Evolutionary conservation across 495 filamentous ascomycete species (phyloP), one percentile per base, ranked within the genome.

Genomic region (Penicillium riverlandense): DNA sequence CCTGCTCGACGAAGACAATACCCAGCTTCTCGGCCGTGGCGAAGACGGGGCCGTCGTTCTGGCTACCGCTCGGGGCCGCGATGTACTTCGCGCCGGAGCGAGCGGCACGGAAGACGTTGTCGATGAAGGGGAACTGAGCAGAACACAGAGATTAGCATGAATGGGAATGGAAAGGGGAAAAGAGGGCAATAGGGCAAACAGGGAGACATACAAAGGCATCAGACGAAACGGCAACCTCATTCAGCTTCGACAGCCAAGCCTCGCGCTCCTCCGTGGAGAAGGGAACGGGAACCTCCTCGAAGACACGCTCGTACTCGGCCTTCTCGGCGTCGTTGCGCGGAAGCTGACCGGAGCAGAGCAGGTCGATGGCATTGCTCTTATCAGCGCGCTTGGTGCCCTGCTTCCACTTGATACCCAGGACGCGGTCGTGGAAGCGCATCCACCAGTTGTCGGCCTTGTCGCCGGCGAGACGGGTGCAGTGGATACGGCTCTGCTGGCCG

Each of bases 371-470:
- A 62, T 98, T 98, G 77, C 83, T 90, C 77, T 97, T 98, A 62
- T 97, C 91, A 32, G 92, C 78, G 35, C 94, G 80, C 79, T 96
- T 97, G 55, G 85, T 86, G 42, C 92, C 91, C 66, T 91, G 88
- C 79, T 95, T 96, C 85, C 86, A 98, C 71, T 91, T 88, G 65
- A 97, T 80, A 58, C 75, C 74, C 29, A 96, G 74, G 7, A 90
- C 82, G 31, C 86, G 85, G 40, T 88, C 83, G 71, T 95, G 85
- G 78, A 96, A 96, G 54, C 92, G 84, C 71, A 97, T 83, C 92
- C 92, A 98, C 92, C 92, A 98, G 75, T 91, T 95, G 67, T 98
- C 92, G 38, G 90, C 88, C 75, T 98, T 98, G 71, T 96, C 92
- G 50, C 94, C 92, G n/a, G 92, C 92, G 35, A 98, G 78, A 49